These are phyloP conservation scores for Lactarius hatsudake DNA, from an alignment of 768 basidiomycete genomes.

Conservation along the genomic window DNA sequence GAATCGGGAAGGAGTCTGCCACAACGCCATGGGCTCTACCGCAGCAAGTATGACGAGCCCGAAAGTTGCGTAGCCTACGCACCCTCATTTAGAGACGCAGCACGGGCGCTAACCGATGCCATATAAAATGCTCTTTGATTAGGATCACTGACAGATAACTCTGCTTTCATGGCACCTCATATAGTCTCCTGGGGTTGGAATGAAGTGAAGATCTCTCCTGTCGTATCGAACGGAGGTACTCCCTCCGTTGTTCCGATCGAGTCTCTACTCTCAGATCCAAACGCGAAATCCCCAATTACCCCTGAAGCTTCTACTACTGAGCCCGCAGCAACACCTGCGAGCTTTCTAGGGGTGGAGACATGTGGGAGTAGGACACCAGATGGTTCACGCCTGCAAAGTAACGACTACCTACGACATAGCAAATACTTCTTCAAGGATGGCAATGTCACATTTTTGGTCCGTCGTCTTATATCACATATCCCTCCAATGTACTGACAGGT, in stretches of 20 bases:
- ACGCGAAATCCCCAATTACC: background rate
- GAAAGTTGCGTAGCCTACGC: too few relatives aligned
- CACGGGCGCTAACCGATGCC: background rate
- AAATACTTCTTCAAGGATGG: conserved; percentile 16
- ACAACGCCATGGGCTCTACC: too few relatives aligned
- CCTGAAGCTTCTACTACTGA: background rate
- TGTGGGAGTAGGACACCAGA: background rate
- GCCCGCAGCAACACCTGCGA: background rate
- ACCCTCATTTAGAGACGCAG: too few relatives aligned
- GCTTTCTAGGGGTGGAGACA: background rate
- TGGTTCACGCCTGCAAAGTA: too few relatives aligned
- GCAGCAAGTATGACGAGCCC: too few relatives aligned
- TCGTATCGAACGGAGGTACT: background rate
- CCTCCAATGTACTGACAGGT: background rate
- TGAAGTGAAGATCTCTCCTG: background rate
- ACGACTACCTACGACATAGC: background rate
- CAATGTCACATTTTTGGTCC: conserved; percentile 17
- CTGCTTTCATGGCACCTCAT: background rate
- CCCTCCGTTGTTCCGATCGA: background rate
- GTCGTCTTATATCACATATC: background rate
- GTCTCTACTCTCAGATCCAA: background rate
- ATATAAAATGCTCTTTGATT: background rate
- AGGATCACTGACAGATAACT: background rate
- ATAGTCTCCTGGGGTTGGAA: background rate
- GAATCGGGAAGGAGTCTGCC: too few relatives aligned